Evolutionary conservation across 495 filamentous ascomycete species (phyloP).

Genomic region (Glonium stellatum): DNA sequence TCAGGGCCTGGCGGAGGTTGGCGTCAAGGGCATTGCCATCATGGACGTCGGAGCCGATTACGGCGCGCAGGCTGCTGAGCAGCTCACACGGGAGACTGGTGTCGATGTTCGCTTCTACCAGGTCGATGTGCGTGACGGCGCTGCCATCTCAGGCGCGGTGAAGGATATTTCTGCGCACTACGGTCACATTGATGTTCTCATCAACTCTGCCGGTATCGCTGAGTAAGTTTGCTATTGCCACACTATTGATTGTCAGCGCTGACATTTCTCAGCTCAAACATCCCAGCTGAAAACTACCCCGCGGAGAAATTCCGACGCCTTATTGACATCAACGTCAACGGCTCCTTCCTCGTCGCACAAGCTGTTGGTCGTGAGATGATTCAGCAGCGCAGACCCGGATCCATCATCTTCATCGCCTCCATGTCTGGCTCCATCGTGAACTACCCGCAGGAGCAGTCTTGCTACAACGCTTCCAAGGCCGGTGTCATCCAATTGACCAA

Average conservation of each 20-base stretch:
- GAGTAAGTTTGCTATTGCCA: conserved; percentile 45
- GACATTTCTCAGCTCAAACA: conserved; percentile 51
- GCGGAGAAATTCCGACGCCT: conserved; percentile 58
- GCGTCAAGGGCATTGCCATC: conserved; percentile 64
- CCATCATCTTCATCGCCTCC: conserved; percentile 65
- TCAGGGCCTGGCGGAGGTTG: conserved; percentile 64
- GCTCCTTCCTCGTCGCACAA: conserved; percentile 63
- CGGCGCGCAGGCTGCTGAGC: conserved; percentile 59
- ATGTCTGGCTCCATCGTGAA: conserved; percentile 77
- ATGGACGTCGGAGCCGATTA: conserved; percentile 67
- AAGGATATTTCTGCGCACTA: conserved; percentile 51
- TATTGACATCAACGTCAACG: conserved; percentile 70
- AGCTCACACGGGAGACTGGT: conserved; percentile 59
- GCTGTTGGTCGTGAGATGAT: conserved; percentile 61
- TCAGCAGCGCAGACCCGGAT: conserved; percentile 32
- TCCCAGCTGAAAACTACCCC: conserved; percentile 52
- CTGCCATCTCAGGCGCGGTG: conserved; percentile 55
- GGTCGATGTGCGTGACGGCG: conserved; percentile 65
- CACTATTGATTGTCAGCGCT: conserved; percentile 5
- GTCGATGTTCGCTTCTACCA: conserved; percentile 65
- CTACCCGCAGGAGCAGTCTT: conserved; percentile 69
- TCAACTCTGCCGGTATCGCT: conserved; percentile 82
- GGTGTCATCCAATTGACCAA: conserved; percentile 70
- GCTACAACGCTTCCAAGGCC: conserved; percentile 77
- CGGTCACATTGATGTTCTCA: conserved; percentile 61